Evolutionary conservation across 768 basidiomycete genomes (phyloP).

Genomic region (Baorangia bicolor): DNA sequence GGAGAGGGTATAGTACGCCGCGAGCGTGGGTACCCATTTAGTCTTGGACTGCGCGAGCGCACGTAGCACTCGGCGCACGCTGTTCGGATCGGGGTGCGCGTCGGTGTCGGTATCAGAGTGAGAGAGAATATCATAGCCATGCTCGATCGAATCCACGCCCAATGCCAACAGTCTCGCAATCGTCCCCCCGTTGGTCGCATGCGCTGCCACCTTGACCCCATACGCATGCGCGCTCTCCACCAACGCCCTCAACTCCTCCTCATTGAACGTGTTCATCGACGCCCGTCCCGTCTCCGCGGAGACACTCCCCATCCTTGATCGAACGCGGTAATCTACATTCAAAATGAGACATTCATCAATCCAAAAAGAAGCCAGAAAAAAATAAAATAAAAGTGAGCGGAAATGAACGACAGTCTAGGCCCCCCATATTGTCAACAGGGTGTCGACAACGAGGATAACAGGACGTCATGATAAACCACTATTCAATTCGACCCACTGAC

Average conservation of each 20-base stretch:
- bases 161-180: slow-evolving; percentile 32
- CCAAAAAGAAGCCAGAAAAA: background rate
- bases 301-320: slow-evolving; percentile 45
- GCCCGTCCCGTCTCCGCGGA: slow-evolving; percentile 35
- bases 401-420: slow-evolving; percentile 12
- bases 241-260: slow-evolving; percentile 46
- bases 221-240: slow-evolving; percentile 50
- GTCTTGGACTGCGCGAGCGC: slow-evolving; percentile 31
- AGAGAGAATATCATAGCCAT: slow-evolving; percentile 38
- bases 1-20: slow-evolving; percentile 42
- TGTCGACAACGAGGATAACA: slow-evolving; percentile 4
- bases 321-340: slow-evolving; percentile 50
- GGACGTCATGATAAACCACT: background rate
- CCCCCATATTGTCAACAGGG: background rate
- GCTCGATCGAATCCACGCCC: slow-evolving; percentile 56
- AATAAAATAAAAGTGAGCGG: slow-evolving; percentile 2
- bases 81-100: background rate
- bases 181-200: slow-evolving; percentile 39
- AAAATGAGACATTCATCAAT: background rate
- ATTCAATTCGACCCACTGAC: slow-evolving; percentile 29
- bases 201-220: slow-evolving; percentile 59
- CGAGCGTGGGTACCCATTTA: slow-evolving; percentile 60
- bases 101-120: background rate
- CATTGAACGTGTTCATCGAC: slow-evolving; percentile 45
- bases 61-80: slow-evolving; percentile 2